A percentile compares a stretch with the other conserved stretches of the same genome.
These are phyloP conservation scores for Capsicum baccatum DNA, from an alignment of 257 asterid species.

Conservation along the genomic window DNA sequence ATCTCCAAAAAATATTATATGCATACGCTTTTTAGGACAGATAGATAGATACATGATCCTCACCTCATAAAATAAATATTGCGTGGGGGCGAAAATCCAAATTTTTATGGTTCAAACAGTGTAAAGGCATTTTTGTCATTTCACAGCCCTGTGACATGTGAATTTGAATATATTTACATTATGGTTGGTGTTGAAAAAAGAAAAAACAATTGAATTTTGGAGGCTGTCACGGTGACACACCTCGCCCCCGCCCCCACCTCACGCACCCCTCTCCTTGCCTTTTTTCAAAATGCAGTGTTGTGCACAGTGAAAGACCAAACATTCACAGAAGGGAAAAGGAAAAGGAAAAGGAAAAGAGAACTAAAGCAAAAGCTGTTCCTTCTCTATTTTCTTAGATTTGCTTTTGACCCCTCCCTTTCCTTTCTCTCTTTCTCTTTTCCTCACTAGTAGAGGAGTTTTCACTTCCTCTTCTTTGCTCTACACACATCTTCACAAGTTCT, in stretches of 20 bases:
- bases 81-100: neutral
- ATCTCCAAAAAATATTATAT: neutral
- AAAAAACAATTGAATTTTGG: neutral
- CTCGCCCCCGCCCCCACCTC: neutral
- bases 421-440: neutral
- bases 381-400: conserved; percentile 42
- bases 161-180: neutral
- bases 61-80: conserved; percentile 7
- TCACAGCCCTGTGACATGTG: neutral
- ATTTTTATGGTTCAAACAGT: neutral
- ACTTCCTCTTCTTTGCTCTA: conserved; percentile 24
- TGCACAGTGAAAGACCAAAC: conserved; percentile 34
- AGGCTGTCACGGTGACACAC: conserved; percentile 28
- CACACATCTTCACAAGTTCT: neutral
- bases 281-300: conserved; percentile 5
- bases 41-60: neutral
- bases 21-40: neutral
- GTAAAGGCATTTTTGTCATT: neutral
- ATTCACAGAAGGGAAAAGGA: conserved; percentile 31
- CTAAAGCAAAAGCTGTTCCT: conserved; percentile 54
- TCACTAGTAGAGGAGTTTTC: conserved; percentile 1
- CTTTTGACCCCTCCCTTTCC: conserved; percentile 35
- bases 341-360: conserved; percentile 32
- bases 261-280: neutral
- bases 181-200: neutral